Percentiles rank a stretch among this genome's conserved stretches.
Conservation (phyloP, 805 yeast genomes). For the Priceomyces castillae region DNA sequence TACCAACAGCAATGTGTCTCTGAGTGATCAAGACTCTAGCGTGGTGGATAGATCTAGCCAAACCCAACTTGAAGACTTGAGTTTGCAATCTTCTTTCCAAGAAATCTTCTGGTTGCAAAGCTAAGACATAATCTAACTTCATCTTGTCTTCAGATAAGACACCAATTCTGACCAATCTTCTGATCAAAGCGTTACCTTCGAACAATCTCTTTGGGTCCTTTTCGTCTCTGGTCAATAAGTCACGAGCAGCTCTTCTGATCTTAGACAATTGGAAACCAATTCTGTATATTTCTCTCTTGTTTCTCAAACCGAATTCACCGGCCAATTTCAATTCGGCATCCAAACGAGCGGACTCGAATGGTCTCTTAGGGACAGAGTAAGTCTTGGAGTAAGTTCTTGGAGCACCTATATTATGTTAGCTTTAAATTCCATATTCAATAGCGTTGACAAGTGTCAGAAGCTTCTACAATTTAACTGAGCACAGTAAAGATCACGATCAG, state of each 20-base stretch:
- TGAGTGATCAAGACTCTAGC: slow-evolving; percentile 98
- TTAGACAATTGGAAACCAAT: slow-evolving; percentile 98
- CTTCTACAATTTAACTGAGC: slow-evolving; percentile 4
- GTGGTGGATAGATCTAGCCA: slow-evolving; percentile 99
- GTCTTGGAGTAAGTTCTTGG: slow-evolving; percentile 99
- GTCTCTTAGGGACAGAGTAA: slow-evolving; percentile 99
- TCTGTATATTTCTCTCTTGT: slow-evolving; percentile 99
- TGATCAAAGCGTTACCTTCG: slow-evolving; percentile 99
- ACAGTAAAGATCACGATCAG: neutral
- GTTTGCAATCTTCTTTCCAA: slow-evolving; percentile 99
- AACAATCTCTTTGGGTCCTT: slow-evolving; percentile 99
- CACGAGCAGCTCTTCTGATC: slow-evolving; percentile 99
- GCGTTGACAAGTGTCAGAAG: neutral
- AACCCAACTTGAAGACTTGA: slow-evolving; percentile 99
- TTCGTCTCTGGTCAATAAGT: slow-evolving; percentile 98
- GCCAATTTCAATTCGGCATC: slow-evolving; percentile 99
- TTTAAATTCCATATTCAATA: slow-evolving; percentile 5
- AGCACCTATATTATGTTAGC: slow-evolving; percentile 62
- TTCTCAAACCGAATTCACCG: slow-evolving; percentile 99
- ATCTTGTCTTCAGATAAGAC: slow-evolving; percentile 98
- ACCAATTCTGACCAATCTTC: slow-evolving; percentile 99
- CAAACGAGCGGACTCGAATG: slow-evolving; percentile 99
- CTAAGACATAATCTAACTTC: slow-evolving; percentile 99
- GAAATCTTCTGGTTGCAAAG: slow-evolving; percentile 97
- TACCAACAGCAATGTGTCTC: slow-evolving; percentile 99